Base-by-base conservation (phyloP, 148 eudicot genomes). In the Heliosperma pusillum region DNA sequence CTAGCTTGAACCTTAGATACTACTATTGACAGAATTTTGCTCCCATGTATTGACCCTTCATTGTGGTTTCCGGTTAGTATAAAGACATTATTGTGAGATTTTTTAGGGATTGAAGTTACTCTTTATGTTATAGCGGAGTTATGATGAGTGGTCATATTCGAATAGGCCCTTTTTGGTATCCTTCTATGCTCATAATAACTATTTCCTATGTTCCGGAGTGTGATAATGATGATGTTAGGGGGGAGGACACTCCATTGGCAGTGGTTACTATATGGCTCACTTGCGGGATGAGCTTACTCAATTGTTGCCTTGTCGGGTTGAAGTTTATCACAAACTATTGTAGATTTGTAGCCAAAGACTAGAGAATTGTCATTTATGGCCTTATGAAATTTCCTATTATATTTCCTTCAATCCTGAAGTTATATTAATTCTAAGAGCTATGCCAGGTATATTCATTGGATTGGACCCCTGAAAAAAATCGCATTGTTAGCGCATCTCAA, bases 401-500 rank as follows among this genome's bases (percentile, higher is more conserved):
- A 30, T 20, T 61, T 36, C 16, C 60, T 72, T 42, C 20, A 68
- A n/a, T 65, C 25, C 0, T 21, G n/a, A 17, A 60, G 10, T 11
- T 71, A 50, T 17, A 44, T 63, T 27, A 30, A 74, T 65, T 29
- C 67, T 72, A 47, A 21, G 24, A 74, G 10, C 15, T 10, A 56
- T 77, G 62, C 11, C 84, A 94, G 98, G 98, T 95, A 27, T 88
- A 92, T 84, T 92, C 98, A 74, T 80, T 95, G 70, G 98, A 95
- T 80, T 95, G 98, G 98, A 90, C 98, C 73, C 85, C 89, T 29
- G 98, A 95, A 77, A 92, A 77, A 78, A 95, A 92, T 74, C 97
- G 97, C 42, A 89, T 95, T 30, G 98, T 95, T 9, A 95, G 98
- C 83, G 98, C 98, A 60, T 95, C 98, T 76, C 97, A 95, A 86